A percentile compares a stretch with the other conserved stretches of the same genome.
phyloP scores from a whole-genome alignment of 1,139 yeast species.

The Arxiozyma slooffiae region DNA sequence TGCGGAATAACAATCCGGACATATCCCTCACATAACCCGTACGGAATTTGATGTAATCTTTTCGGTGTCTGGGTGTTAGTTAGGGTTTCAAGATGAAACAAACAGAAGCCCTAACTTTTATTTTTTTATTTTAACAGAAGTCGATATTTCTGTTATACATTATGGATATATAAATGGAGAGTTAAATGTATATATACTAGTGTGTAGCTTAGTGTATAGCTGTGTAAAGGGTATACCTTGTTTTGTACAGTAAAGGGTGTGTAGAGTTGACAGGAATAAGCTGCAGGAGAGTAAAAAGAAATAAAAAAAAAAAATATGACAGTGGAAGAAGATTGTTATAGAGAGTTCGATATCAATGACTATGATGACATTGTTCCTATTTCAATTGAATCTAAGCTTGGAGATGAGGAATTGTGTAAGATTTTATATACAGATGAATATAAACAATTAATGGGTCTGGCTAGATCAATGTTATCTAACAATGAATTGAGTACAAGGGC shows the following conservation, averaged over 20 bases:
- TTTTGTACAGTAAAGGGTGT: too few species aligned
- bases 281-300: neutral
- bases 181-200: too few species aligned
- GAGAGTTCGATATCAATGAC: neutral
- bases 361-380: slow-evolving; percentile 20
- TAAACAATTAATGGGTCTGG: slow-evolving; percentile 46
- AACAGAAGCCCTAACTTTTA: neutral
- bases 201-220: too few species aligned
- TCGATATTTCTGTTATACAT: too few species aligned
- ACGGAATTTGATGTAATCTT: neutral
- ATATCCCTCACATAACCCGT: neutral
- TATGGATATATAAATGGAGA: too few species aligned
- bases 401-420: slow-evolving; percentile 47
- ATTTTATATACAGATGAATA: slow-evolving; percentile 74
- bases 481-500: slow-evolving; percentile 68
- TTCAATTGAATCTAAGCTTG: slow-evolving; percentile 31
- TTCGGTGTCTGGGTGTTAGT: neutral
- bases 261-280: too few species aligned
- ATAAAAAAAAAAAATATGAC: neutral
- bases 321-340: slow-evolving; percentile 6
- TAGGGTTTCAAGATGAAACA: neutral
- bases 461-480: slow-evolving; percentile 50
- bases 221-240: too few species aligned
- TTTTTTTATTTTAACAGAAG: too few species aligned
- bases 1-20: too few species aligned